Evolutionary conservation across 2,329 filamentous ascomycete genomes (phyloP), one percentile per base, ranked within the genome.

Genomic region (Ampelomyces quisqualis): DNA sequence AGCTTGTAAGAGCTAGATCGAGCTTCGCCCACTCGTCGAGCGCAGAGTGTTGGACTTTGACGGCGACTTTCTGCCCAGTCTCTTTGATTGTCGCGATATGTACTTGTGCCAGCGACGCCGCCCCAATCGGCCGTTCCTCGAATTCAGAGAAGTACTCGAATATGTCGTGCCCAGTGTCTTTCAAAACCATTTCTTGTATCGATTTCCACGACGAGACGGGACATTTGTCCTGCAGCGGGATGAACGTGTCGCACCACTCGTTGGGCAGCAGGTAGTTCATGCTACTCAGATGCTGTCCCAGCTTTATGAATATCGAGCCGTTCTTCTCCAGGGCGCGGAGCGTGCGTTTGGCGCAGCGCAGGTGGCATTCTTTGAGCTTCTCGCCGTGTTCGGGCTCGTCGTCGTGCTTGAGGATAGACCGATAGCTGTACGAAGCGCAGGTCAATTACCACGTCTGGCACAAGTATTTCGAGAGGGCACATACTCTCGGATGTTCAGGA

Each of bases 231-330:
- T 98, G 93, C 17, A 98, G 76, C 0, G 93, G 93, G 53, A 98
- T 86, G 65, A 98, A 98, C 0, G 93, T 97, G 22, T 85, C 85
- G 21, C 90, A 95, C 90, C 91, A 97, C 71, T 97, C 91, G 34
- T 79, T 71, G 2, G 91, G 91, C 7, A 97, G 77, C 7, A 97
- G 78, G 67, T 97, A 97, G 62, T 93, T 94, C 86, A 97, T 88
- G 51, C 89, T 91, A 68, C 89, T 95, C 70, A 98, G 70, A 70
- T 98, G 93, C 61, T 98, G 93, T 6, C 93, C 93, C 26, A 98
- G 75, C 71, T 98, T 98, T 67, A 98, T 97, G 59, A 97, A 98
- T 50, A 98, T 95, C 19, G 91, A 95, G 18, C 94, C 93, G 68
- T 96, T 97, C 75, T 88, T 89, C 76, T 98, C 93, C 51, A 97